Evolutionary conservation across 2,329 filamentous ascomycete genomes (phyloP), one percentile per base, ranked within the genome.

Genomic region (Phialophora tarda): DNA sequence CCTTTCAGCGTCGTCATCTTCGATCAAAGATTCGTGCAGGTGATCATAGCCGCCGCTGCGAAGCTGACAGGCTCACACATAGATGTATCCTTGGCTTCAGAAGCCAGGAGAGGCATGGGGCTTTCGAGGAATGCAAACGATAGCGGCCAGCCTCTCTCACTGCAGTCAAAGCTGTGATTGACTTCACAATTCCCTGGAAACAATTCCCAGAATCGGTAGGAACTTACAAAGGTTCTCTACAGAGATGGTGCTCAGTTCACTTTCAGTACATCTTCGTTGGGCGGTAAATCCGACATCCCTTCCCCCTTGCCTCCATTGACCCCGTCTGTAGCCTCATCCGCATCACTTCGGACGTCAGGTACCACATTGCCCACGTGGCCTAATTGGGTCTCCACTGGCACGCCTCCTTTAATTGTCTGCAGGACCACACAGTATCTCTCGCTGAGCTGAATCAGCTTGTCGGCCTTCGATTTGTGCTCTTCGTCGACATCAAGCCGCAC

Each of bases 401-500:
- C 77, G 68, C 78, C 78, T 69, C 75, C 76, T 48, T 72, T 74
- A 63, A 80, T 74, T 8, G 77, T 80, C 71, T 80, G 78, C 69
- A 80, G 68, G 26, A 79, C 78, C 38, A 83, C 81, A 69, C 82
- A 83, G 71, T 83, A 83, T 70, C 81, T 72, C 75, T 84, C 82
- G 56, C 81, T 83, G 75, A 83, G 68, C 74, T 80, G 79, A 1
- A 82, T 78, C 66, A 83, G 64, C 72, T 77, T 81, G 71, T 81
- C 79, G 7, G 83, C 73, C 62, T 80, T 79, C 12, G 77, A 75
- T 53, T 80, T 78, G 58, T 71, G 41, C 3, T 75, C 75, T 11
- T 83, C 77, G 57, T 79, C 77, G 4, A 73, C 78, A 59, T 79
- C 73, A n/a, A 83, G 59, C 41, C 79, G 76, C 68, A 84, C 82